Conservation (phyloP, 2,329 filamentous ascomycete species). For the Camptophora hylomeconis region DNA sequence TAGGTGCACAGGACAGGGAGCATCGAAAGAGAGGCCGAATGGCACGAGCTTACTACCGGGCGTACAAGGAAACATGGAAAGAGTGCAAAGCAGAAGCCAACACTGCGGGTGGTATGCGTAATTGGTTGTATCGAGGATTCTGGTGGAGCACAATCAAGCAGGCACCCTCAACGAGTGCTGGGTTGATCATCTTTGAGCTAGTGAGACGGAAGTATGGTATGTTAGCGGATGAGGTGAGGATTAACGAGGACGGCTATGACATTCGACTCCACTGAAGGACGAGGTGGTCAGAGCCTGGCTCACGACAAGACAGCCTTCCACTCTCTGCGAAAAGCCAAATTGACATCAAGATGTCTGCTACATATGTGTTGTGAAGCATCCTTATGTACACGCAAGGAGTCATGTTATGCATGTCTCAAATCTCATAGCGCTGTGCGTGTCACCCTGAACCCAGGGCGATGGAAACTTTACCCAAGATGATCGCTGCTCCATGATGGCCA, state of each 20-base stretch:
- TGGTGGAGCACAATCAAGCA: slow-evolving; percentile 43
- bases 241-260: slow-evolving; percentile 47
- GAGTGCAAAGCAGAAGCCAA: slow-evolving; percentile 40
- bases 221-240: slow-evolving; percentile 39
- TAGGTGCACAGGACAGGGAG: slow-evolving; percentile 18
- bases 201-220: slow-evolving; percentile 48
- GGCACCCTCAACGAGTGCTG: slow-evolving; percentile 51
- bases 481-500: too few species aligned
- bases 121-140: slow-evolving; percentile 46
- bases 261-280: slow-evolving; percentile 38
- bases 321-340: too few species aligned
- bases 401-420: too few species aligned
- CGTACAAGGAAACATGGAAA: slow-evolving; percentile 46
- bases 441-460: too few species aligned
- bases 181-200: slow-evolving; percentile 52
- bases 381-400: too few species aligned
- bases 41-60: slow-evolving; percentile 44
- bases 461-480: too few species aligned
- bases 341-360: too few species aligned
- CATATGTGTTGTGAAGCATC: too few species aligned
- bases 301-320: too few species aligned
- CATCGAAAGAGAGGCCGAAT: slow-evolving; percentile 25
- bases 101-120: slow-evolving; percentile 37
- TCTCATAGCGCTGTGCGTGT: too few species aligned
- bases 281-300: too few species aligned